Percentiles rank a stretch among this genome's conserved stretches.
phyloP scores from a whole-genome alignment of 129 eudicot species.

The Flaveria brownii region DNA sequence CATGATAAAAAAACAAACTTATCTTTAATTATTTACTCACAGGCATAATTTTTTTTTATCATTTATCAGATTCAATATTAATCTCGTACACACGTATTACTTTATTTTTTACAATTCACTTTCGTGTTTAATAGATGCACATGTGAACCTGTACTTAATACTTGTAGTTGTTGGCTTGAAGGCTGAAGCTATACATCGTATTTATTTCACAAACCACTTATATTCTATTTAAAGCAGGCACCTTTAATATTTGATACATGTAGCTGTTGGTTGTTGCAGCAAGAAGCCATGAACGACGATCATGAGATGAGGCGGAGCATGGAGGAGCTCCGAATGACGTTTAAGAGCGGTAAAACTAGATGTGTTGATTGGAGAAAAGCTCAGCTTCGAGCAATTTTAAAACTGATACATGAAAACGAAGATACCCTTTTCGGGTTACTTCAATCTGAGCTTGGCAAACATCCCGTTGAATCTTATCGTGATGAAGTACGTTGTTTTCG shows the following conservation, averaged over 20 bases:
- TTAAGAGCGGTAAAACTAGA: conserved; percentile 60
- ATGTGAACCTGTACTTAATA: not conserved
- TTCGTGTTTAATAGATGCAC: too few relatives aligned
- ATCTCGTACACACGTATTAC: too few relatives aligned
- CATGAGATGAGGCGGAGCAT: conserved; percentile 24
- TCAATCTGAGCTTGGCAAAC: conserved; percentile 73
- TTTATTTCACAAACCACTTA: not conserved
- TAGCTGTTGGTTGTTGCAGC: conserved; percentile 14
- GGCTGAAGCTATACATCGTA: not conserved
- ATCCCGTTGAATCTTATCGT: conserved; percentile 76
- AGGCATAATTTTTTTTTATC: too few relatives aligned
- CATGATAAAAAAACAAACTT: too few relatives aligned
- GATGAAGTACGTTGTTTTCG: conserved; percentile 61
- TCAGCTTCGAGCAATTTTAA: conserved; percentile 62
- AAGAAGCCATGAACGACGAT: conserved; percentile 25
- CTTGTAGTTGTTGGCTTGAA: too few relatives aligned
- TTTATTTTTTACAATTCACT: too few relatives aligned
- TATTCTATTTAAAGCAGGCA: not conserved
- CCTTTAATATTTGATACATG: not conserved
- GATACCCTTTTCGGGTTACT: conserved; percentile 50
- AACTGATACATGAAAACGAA: conserved; percentile 60
- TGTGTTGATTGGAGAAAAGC: conserved; percentile 64
- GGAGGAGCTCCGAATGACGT: conserved; percentile 52
- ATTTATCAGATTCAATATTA: too few relatives aligned
- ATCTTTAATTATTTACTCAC: too few relatives aligned